Evolutionary conservation across 768 basidiomycete genomes (phyloP).

Genomic region (Kwoniella europaea): DNA sequence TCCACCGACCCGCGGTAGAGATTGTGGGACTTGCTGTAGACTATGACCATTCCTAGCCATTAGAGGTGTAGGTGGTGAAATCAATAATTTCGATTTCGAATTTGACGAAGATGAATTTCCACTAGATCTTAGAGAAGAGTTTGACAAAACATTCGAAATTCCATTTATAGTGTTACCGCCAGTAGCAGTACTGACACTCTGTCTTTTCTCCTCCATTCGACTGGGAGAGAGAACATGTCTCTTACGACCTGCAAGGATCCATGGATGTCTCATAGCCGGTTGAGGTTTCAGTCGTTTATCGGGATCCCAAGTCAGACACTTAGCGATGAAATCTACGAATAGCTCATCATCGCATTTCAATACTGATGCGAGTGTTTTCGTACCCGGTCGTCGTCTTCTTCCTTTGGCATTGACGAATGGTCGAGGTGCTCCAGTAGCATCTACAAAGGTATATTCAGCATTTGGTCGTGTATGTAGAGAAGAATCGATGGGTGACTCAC

Average conservation of each 20-base stretch:
- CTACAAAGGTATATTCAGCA: conserved; percentile 60
- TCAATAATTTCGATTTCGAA: conserved; percentile 40
- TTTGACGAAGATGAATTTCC: not conserved
- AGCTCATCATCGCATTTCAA: conserved; percentile 90
- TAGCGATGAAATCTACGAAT: conserved; percentile 94
- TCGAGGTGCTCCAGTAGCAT: conserved; percentile 88
- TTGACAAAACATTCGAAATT: not conserved
- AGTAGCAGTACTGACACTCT: not conserved
- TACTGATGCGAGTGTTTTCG: conserved; percentile 86
- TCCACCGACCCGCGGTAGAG: conserved; percentile 18
- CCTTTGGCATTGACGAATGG: conserved; percentile 97
- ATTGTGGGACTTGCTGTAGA: not conserved
- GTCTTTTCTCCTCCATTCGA: conserved; percentile 4
- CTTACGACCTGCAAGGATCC: conserved; percentile 66
- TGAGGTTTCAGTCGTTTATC: conserved; percentile 93
- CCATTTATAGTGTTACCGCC: not conserved
- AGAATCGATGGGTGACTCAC: conserved; percentile 63
- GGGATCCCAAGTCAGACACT: conserved; percentile 98
- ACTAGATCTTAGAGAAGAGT: not conserved
- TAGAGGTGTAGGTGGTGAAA: conserved; percentile 50
- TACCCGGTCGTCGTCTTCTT: conserved; percentile 84
- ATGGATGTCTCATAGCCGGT: conserved; percentile 87
- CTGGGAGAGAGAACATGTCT: conserved; percentile 3
- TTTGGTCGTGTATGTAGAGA: not conserved
- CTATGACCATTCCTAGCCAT: conserved; percentile 32